Percentiles rank a stretch among this genome's conserved stretches.
Conservation (phyloP, 2,329 filamentous ascomycete genomes). For the Phaeosphaeriaceae sp. region DNA sequence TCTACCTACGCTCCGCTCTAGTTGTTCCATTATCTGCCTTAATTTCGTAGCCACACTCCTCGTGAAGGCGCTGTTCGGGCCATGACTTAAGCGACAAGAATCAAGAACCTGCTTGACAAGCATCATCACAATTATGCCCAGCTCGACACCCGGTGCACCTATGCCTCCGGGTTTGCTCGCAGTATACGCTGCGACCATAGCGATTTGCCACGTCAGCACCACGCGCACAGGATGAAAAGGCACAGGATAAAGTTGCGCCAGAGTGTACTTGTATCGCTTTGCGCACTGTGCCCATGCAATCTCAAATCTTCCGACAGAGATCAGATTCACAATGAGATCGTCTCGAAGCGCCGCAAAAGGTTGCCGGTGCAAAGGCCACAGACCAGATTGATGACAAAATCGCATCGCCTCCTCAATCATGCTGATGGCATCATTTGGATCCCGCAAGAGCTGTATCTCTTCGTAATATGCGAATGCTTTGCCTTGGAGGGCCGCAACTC, state of each 20-base stretch:
- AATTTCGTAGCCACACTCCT: slow-evolving; percentile 48
- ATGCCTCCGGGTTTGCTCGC: slow-evolving; percentile 30
- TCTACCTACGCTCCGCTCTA: slow-evolving; percentile 25
- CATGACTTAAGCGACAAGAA: slow-evolving; percentile 52
- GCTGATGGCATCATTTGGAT: slow-evolving; percentile 40
- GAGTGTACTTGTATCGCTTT: slow-evolving; percentile 58
- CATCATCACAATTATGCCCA: slow-evolving; percentile 51
- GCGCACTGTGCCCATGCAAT: slow-evolving; percentile 59
- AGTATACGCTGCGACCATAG: slow-evolving; percentile 45
- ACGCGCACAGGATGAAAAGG: slow-evolving; percentile 61
- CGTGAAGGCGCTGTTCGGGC: slow-evolving; percentile 49
- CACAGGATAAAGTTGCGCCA: slow-evolving; percentile 59
- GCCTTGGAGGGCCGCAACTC: slow-evolving; percentile 35
- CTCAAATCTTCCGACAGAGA: slow-evolving; percentile 53
- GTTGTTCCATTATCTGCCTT: slow-evolving; percentile 38
- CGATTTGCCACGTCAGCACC: slow-evolving; percentile 54
- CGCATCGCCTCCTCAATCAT: slow-evolving; percentile 50
- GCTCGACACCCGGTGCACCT: slow-evolving; percentile 46
- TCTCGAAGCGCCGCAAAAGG: slow-evolving; percentile 62
- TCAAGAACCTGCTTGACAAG: slow-evolving; percentile 51
- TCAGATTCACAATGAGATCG: slow-evolving; percentile 58
- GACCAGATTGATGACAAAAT: slow-evolving; percentile 46
- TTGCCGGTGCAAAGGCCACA: slow-evolving; percentile 60
- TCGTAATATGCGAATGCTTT: slow-evolving; percentile 35
- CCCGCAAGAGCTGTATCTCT: slow-evolving; percentile 22